Evolutionary conservation across 108 stramenopile genomes (phyloP), one percentile per base, ranked within the genome.

Genomic region (Poteriospumella lacustris): DNA sequence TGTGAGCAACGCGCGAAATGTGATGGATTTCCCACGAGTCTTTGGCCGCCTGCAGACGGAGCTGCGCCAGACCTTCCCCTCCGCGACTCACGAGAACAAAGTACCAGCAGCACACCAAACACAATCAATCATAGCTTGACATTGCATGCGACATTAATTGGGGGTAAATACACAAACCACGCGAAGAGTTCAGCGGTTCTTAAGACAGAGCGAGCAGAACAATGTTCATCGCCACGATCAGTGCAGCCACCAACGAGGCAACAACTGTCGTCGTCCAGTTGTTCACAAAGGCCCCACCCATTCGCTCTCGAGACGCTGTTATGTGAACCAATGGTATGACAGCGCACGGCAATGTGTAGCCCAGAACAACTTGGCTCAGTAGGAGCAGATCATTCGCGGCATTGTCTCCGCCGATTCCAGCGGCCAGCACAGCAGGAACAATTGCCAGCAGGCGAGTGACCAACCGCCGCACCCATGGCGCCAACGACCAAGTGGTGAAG

Each of bases 221-320:
- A 42, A 78, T 42, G 78, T 78, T 78, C 67, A 78, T 58, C 31
- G 31, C 42, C 3, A 59, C 42, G 12, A 78, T 68, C 3, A 78
- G 41, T 2, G 36, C n/a, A 24, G 78, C 78, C 19, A 64, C 31
- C 33, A 78, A 2, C 39, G n/a, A 68, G 67, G 59, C 78, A 24
- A 67, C 2, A 67, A 43, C 15, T 15, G 58, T 36, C 29, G 41
- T 64, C 12, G 12, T 40, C 9, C 24, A 64, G 44, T 19, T 36
- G 62, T 78, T 78, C 2, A 64, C 78, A 78, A 62, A 78, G 12
- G 19, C 68, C 2, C 31, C 3, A 12, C 78, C 78, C 78, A 78
- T 78, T 9, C 19, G 3, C 28, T 29, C 19, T n/a, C 15, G 3
- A n/a, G 24, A 28, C 28, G 33, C 24, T 3, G 78, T 78, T 15